These are phyloP conservation scores for Galerina sulciceps DNA, from an alignment of 768 basidiomycete species.

Conservation along the genomic window DNA sequence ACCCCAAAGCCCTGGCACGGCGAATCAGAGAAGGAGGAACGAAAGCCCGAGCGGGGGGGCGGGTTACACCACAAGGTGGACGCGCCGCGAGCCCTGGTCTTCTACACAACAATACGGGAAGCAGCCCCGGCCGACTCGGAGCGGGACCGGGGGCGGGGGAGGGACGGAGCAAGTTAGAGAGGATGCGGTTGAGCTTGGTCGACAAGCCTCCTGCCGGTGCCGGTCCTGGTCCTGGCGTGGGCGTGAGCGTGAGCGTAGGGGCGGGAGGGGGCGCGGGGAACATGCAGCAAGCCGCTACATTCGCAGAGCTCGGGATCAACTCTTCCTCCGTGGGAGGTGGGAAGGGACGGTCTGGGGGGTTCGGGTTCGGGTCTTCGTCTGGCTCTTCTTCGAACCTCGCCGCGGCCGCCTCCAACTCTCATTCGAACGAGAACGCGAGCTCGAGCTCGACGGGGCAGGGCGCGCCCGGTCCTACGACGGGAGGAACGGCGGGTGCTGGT, in stretches of 20 bases:
- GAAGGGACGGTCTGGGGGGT: no score
- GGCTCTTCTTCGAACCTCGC: no score
- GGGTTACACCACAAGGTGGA: conserved; percentile 8
- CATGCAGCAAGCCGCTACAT: no score
- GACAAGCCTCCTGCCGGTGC: conserved; percentile 7
- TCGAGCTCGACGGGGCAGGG: neutral
- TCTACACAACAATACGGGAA: neutral
- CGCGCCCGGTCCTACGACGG: no score
- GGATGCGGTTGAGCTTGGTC: conserved; percentile 23
- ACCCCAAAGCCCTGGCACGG: no score
- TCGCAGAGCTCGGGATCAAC: no score
- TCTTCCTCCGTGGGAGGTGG: no score
- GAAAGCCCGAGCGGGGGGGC: conserved; percentile 19
- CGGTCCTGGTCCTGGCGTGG: neutral
- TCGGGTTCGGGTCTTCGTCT: no score
- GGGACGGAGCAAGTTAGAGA: conserved; percentile 18
- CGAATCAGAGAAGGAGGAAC: conserved; percentile 10
- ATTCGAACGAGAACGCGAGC: no score
- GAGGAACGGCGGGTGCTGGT: neutral
- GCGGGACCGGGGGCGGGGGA: conserved; percentile 9
- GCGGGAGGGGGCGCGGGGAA: no score
- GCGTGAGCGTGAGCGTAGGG: neutral
- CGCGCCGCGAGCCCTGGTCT: conserved; percentile 11
- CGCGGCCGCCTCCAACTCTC: no score
- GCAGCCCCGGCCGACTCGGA: neutral